These are phyloP conservation scores for Nicotiana knightiana DNA, from an alignment of 257 asterid species.

Conservation along the genomic window DNA sequence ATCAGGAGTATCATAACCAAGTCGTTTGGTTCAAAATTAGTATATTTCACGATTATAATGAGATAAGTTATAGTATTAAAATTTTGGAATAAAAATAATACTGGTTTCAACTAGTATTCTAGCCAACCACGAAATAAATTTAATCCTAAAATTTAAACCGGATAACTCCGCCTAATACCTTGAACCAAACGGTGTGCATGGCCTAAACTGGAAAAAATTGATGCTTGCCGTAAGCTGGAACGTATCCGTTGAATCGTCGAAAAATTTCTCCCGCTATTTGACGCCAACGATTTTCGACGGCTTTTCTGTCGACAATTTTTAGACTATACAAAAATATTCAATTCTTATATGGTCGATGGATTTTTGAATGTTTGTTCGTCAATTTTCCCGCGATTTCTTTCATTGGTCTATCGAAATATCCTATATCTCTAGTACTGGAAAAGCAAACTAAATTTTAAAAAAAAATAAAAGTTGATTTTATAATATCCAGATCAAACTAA, in stretches of 20 bases:
- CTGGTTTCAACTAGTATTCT: too few species aligned
- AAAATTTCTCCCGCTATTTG: background rate
- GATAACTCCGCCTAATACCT: too few species aligned
- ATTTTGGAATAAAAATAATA: too few species aligned
- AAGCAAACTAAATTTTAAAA: background rate
- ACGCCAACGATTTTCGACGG: background rate
- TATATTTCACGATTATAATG: too few species aligned
- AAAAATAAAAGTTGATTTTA: background rate
- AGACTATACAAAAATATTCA: background rate
- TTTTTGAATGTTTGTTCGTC: too few species aligned
- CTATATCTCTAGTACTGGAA: background rate
- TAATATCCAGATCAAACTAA: background rate
- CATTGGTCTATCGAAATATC: background rate
- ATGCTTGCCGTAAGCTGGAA: too few species aligned
- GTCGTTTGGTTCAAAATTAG: too few species aligned
- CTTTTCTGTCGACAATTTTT: background rate
- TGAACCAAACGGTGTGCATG: background rate
- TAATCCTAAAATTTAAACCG: too few species aligned
- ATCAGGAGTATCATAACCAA: background rate
- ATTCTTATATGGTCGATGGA: background rate
- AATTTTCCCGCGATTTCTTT: background rate
- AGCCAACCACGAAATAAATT: too few species aligned
- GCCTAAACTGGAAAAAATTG: background rate
- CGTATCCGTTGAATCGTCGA: too few species aligned
- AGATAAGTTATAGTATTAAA: too few species aligned